Evolutionary conservation across 306 rosid species (phyloP), one percentile per base, ranked within the genome.

Genomic region (Corylus avellana): DNA sequence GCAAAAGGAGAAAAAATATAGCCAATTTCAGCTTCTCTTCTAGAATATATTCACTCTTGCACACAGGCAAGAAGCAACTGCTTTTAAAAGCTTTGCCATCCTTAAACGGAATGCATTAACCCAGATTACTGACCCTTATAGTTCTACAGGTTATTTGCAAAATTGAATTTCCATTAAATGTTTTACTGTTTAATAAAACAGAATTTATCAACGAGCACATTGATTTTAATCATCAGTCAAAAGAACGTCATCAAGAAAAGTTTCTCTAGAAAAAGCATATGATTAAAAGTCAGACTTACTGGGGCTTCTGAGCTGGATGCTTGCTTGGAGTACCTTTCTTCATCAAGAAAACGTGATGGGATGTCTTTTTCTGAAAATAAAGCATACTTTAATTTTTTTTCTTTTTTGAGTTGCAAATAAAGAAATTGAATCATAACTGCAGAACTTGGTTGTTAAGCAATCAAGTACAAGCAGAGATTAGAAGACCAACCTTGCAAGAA

Each of bases 401-500:
- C 12, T 68, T 27, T 42, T 5, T 42, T 13, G 32, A 70, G 51
- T 68, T 48, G 55, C 46, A 71, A 83, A 71, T 11, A 46, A 59
- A 79, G 70, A 51, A 70, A 29, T 42, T 66, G 49, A 57, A 78
- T 82, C 75, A 58, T 20, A 11, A 3, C 25, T 20, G 75, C 75
- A 82, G 18, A 72, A 37, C 63, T 49, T 8, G 14, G 48, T 32
- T 47, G 37, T 37, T 10, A 63, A 22, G 12, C 13, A 62, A 29
- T 55, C 14, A 10, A 14, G 61, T 35, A n/a, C 57, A 73, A 20
- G 72, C 72, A 70, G 72, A 53, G 20, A 78, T 55, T 12, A 53
- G 55, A 82, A 80, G 73, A 75, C 89, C 42, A 77, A 93, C 98
- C 99, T 78, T 85, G 97, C 91, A 91, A 89, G 87, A 95, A 95